These are phyloP conservation scores for Pelargonium myrrhifolium DNA, from an alignment of 441 rosid species.

Conservation along the genomic window DNA sequence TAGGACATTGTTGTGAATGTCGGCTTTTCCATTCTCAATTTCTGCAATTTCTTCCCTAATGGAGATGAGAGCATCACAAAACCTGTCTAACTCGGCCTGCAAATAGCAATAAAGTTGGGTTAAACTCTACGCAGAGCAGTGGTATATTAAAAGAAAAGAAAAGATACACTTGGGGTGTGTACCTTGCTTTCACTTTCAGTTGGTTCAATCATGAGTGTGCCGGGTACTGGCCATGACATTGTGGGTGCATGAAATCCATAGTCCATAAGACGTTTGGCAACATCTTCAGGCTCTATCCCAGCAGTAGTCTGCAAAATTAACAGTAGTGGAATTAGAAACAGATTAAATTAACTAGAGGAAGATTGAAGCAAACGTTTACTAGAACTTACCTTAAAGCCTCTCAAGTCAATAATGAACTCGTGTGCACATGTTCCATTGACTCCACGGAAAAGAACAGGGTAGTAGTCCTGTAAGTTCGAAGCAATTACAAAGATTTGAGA, in stretches of 20 bases:
- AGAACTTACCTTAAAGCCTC: conserved; percentile 70
- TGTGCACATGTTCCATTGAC: conserved; percentile 91
- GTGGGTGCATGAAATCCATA: conserved; percentile 96
- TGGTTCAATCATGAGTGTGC: conserved; percentile 96
- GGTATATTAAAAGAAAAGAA: conserved; percentile 1
- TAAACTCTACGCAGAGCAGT: neutral
- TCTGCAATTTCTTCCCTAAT: conserved; percentile 84
- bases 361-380: conserved; percentile 2
- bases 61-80: conserved; percentile 86
- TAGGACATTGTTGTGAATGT: conserved; percentile 75
- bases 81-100: conserved; percentile 95
- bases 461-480: conserved; percentile 49
- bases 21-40: conserved; percentile 86
- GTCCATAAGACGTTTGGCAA: conserved; percentile 92
- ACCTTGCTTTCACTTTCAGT: conserved; percentile 99
- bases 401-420: conserved; percentile 86
- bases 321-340: conserved; percentile 10
- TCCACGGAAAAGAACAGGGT: conserved; percentile 87
- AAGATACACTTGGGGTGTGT: conserved; percentile 9
- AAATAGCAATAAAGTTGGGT: conserved; percentile 13
- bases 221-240: conserved; percentile 98
- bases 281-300: conserved; percentile 94
- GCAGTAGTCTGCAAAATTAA: conserved; percentile 54
- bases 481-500: conserved; percentile 10
- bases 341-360: neutral